phyloP scores from a whole-genome alignment of 495 filamentous ascomycete genomes.

The Hypoxylon crocopeplum region DNA sequence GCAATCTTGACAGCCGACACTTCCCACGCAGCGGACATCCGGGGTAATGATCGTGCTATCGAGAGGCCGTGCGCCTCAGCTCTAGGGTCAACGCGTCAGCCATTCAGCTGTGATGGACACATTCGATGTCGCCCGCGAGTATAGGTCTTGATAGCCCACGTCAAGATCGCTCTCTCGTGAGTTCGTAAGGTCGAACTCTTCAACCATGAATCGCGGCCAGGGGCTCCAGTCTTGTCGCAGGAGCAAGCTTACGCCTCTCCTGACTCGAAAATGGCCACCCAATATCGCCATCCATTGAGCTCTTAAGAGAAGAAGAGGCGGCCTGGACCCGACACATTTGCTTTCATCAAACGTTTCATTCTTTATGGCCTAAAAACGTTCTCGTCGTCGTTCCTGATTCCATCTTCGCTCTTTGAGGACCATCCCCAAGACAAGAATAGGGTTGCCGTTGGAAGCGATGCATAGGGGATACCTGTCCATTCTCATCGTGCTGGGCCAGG shows the following conservation, averaged over 20 bases:
- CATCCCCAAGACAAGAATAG: conserved; percentile 13
- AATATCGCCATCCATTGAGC: conserved; percentile 13
- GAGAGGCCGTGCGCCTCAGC: conserved; percentile 8
- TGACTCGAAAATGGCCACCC: neutral
- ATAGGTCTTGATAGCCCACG: neutral
- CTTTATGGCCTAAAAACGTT: conserved; percentile 4
- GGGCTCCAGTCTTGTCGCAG: neutral
- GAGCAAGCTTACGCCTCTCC: neutral
- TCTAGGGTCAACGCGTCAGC: conserved; percentile 12
- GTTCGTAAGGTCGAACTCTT: conserved; percentile 18
- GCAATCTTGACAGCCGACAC: conserved; percentile 4
- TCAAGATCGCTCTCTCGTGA: conserved; percentile 11
- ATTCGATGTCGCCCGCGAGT: neutral
- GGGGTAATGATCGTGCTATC: conserved; percentile 15
- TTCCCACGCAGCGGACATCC: conserved; percentile 20
- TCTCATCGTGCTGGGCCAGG: conserved; percentile 31
- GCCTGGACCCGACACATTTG: conserved; percentile 20
- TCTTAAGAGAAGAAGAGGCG: conserved; percentile 16
- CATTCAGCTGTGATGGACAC: neutral
- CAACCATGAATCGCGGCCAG: conserved; percentile 12
- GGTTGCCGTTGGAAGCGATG: conserved; percentile 18
- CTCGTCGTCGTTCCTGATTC: neutral
- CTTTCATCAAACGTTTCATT: conserved; percentile 20
- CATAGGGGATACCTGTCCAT: conserved; percentile 19
- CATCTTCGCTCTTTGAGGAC: conserved; percentile 3